Evolutionary conservation across 192 early-diverging fungal genomes (phyloP), one percentile per base, ranked within the genome.

Genomic region (Dissophora ornata): DNA sequence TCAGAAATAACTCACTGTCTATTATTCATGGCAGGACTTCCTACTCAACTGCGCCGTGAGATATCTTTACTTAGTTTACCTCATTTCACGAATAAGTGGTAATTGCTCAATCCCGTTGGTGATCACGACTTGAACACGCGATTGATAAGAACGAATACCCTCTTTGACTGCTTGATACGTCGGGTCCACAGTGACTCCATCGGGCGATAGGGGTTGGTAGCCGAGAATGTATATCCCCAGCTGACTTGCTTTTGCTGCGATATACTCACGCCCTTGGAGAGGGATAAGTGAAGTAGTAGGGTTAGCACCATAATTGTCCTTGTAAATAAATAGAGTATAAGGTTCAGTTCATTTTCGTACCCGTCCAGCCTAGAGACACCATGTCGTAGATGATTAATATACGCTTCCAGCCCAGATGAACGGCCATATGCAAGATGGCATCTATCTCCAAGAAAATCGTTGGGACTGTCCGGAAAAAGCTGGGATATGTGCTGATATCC

Each of bases 401-500:
- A 13, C 82, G 69, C n/a, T 33, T 62, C 83, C 83, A 85, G 5
- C 74, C 79, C 28, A 75, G 54, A 8, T 47, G 41, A 4, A 56
- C 46, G 18, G 69, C 48, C 42, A 82, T 66, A 7, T 59, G 40
- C 36, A 85, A 45, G 40, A 85, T 66, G 22, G 70, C 70, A 61
- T 85, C 81, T 29, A 79, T 28, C 25, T 81, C 32, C 4, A 82
- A 53, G 15, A 82, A 56, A 2, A 67, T 62, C 13, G 83, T 85
- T 18, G 83, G 81, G 24, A 85, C 81, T 0, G 83, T 82, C 30
- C 83, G 71, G 45, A 71, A 85, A 52, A 85, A 85, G 52, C 71
- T 81, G 22, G 77, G 63, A 42, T 75, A 85, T 22, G 54, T 57
- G 8, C 21, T 40, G 33, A 56, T 49, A 54, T 85, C 75, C 3